These are phyloP conservation scores for Aspergillus ostianus DNA, from an alignment of 495 filamentous ascomycete genomes.

Conservation along the genomic window DNA sequence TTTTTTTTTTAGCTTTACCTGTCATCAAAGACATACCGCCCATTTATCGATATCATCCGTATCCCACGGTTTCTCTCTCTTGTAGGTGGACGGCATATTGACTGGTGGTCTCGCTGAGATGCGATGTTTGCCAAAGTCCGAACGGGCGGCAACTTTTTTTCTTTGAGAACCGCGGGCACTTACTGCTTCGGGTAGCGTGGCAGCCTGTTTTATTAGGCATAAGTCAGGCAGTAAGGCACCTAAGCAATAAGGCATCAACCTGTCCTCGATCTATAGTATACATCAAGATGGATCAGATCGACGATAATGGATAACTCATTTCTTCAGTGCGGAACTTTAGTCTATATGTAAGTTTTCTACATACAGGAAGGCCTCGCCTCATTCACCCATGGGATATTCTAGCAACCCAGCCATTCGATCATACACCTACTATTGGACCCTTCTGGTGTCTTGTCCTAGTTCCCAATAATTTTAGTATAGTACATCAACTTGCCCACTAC, in stretches of 20 bases:
- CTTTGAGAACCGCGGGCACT: slow-evolving; percentile 26
- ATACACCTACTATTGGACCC: no score
- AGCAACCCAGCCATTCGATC: no score
- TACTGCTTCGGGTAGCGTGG: slow-evolving; percentile 26
- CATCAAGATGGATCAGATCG: background rate
- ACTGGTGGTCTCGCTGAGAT: slow-evolving; percentile 16
- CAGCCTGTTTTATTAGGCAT: slow-evolving; percentile 14
- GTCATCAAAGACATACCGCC: slow-evolving; percentile 56
- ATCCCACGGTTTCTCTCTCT: slow-evolving; percentile 95
- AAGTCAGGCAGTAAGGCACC: slow-evolving; percentile 9
- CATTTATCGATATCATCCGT: slow-evolving; percentile 97
- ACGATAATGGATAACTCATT: background rate
- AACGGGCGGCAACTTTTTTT: slow-evolving; percentile 44
- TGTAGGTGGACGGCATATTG: slow-evolving; percentile 90
- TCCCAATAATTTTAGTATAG: no score
- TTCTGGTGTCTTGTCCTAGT: no score
- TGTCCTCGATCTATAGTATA: no score
- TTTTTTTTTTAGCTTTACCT: background rate
- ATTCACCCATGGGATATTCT: no score
- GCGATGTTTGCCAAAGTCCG: slow-evolving; percentile 25
- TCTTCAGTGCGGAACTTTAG: no score
- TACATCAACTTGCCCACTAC: no score
- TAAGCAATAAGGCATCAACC: background rate
- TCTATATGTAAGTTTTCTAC: no score
- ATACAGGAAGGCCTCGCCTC: no score